These are phyloP conservation scores for Alternaria triticimaculans DNA, from an alignment of 2,329 filamentous ascomycete species.

Conservation along the genomic window DNA sequence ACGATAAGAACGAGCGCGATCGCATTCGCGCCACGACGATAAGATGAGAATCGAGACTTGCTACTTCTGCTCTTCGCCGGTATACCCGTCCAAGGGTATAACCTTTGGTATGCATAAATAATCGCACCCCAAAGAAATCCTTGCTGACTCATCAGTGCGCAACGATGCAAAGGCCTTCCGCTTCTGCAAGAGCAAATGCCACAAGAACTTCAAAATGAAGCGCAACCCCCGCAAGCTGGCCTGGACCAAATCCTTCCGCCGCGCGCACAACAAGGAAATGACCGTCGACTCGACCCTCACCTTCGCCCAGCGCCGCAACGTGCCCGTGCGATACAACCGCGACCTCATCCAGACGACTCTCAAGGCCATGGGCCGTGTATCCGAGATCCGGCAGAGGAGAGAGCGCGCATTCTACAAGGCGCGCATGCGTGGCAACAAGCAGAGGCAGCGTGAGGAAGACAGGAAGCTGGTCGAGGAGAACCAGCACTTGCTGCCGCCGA, in stretches of 20 bases:
- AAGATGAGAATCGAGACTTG: constrained; percentile 44
- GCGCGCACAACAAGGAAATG: constrained; percentile 65
- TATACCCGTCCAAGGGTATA: constrained; percentile 56
- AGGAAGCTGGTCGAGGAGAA: constrained; percentile 90
- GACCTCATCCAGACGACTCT: constrained; percentile 87
- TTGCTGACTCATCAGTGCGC: constrained; percentile 16
- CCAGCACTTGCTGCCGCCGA: constrained; percentile 81
- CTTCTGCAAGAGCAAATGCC: constrained; percentile 66
- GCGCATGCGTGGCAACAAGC: constrained; percentile 89
- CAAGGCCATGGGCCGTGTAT: constrained; percentile 88
- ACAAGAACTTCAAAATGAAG: constrained; percentile 93
- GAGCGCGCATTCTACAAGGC: constrained; percentile 94
- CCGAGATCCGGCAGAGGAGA: constrained; percentile 81
- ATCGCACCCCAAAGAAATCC: not conserved
- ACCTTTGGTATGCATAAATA: constrained; percentile 61
- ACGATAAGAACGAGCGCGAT: not conserved
- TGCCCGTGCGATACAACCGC: constrained; percentile 94
- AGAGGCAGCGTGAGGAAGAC: constrained; percentile 78
- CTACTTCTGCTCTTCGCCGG: constrained; percentile 73
- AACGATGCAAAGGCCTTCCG: constrained; percentile 68
- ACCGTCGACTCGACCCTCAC: constrained; percentile 92
- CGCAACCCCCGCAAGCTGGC: constrained; percentile 65
- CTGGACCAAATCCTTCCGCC: constrained; percentile 58
- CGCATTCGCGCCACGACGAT: constrained; percentile 8
- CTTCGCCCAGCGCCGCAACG: constrained; percentile 91